A percentile compares a stretch with the other conserved stretches of the same genome.
phyloP scores from a whole-genome alignment of 1,284 basidiomycete species.

The Chiua sp. region DNA sequence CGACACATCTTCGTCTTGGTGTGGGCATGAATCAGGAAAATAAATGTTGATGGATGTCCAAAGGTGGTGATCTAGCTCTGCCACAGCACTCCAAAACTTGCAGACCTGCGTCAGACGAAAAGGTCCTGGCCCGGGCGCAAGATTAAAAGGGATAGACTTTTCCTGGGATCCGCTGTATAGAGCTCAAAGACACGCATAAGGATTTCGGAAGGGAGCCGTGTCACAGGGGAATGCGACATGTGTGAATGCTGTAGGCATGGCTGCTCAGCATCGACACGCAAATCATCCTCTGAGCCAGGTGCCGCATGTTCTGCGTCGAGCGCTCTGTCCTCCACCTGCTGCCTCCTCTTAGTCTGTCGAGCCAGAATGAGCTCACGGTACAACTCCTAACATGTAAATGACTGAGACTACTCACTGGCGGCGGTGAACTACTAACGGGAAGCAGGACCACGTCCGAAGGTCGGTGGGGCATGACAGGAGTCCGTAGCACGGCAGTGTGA shows the following conservation, averaged over 20 bases:
- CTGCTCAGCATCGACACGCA: too few relatives aligned
- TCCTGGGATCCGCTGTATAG: background rate
- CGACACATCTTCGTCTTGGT: constrained; percentile 7
- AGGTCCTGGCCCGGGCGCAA: background rate
- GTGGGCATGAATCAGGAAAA: constrained; percentile 4
- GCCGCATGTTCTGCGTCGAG: background rate
- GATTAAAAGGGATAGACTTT: background rate
- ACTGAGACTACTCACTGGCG: constrained; percentile 2
- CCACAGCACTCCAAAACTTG: constrained; percentile 17
- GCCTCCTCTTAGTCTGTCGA: background rate
- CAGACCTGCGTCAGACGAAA: constrained; percentile 21
- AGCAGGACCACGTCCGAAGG: background rate
- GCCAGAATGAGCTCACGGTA: background rate
- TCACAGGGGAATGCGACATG: background rate
- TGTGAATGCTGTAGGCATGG: background rate
- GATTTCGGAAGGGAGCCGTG: constrained; percentile 20
- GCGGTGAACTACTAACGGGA: background rate
- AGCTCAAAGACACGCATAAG: constrained; percentile 20
- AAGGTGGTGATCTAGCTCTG: constrained; percentile 19
- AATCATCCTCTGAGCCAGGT: background rate
- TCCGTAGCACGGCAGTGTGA: too few relatives aligned
- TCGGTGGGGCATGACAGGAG: background rate
- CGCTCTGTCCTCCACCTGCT: too few relatives aligned
- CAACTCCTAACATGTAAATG: too few relatives aligned
- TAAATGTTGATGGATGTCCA: constrained; percentile 23